phyloP scores from a whole-genome alignment of 345 rosid species.

The Aquilaria sinensis region DNA sequence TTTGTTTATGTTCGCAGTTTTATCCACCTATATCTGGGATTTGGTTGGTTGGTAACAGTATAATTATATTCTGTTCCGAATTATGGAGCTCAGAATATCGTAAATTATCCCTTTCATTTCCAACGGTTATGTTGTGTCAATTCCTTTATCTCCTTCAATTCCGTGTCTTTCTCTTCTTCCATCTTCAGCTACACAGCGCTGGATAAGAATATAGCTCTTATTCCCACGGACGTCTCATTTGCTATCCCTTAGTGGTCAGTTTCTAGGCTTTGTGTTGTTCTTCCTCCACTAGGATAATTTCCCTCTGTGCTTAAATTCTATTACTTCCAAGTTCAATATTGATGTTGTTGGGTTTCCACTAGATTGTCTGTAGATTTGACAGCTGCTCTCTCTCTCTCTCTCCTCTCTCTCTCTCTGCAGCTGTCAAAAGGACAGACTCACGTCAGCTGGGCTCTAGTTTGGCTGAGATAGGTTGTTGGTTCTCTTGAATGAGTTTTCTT shows the following conservation, averaged over 20 bases:
- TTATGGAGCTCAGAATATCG: constrained; percentile 29
- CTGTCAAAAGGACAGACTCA: constrained; percentile 25
- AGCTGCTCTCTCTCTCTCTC: constrained; percentile 25
- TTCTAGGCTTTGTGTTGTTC: not conserved
- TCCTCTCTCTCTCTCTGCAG: constrained; percentile 19
- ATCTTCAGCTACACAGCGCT: constrained; percentile 17
- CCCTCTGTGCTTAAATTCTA: constrained; percentile 5
- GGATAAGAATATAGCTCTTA: constrained; percentile 36
- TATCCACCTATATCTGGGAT: constrained; percentile 25
- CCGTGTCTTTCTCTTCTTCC: constrained; percentile 18
- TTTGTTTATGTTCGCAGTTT: constrained; percentile 16
- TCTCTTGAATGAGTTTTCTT: constrained; percentile 68
- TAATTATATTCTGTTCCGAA: constrained; percentile 25
- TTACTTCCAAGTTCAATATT: constrained; percentile 23
- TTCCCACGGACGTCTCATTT: not conserved
- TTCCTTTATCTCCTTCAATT: constrained; percentile 23
- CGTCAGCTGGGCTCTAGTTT: constrained; percentile 19
- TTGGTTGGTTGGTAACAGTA: constrained; percentile 25
- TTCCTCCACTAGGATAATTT: constrained; percentile 4
- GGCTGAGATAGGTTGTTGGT: constrained; percentile 25
- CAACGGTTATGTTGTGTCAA: constrained; percentile 10
- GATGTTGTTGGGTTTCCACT: constrained; percentile 32
- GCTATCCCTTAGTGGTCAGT: not conserved
- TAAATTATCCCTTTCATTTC: constrained; percentile 28
- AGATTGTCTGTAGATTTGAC: constrained; percentile 35